phyloP scores from a whole-genome alignment of 2,329 filamentous ascomycete genomes.

The Pezicula carpinea region DNA sequence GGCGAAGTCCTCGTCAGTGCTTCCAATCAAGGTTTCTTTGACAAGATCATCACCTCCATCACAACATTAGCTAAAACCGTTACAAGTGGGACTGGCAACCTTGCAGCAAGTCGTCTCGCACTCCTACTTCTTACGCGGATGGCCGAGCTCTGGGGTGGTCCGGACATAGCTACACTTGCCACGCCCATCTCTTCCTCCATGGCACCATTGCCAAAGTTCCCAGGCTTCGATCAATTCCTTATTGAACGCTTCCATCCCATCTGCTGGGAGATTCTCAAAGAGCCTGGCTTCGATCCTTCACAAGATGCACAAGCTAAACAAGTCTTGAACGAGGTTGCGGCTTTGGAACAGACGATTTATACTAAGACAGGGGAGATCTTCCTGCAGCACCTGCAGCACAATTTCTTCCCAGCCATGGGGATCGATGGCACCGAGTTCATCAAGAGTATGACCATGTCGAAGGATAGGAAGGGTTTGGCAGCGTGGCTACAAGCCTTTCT shows the following conservation, averaged over 20 bases:
- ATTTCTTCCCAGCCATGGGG: conserved; percentile 61
- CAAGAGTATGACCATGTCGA: conserved; percentile 51
- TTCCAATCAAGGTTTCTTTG: conserved; percentile 85
- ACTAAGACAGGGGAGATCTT: conserved; percentile 83
- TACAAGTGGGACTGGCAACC: conserved; percentile 51
- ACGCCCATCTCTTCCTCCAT: conserved; percentile 43
- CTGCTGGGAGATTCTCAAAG: conserved; percentile 83
- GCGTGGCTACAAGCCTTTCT: conserved; percentile 58
- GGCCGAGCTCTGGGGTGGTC: conserved; percentile 85
- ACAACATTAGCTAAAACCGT: conserved; percentile 79
- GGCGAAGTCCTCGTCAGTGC: conserved; percentile 85
- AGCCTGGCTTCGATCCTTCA: conserved; percentile 72
- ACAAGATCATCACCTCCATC: conserved; percentile 79
- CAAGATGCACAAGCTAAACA: conserved; percentile 82
- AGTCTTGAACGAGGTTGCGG: conserved; percentile 82
- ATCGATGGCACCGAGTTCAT: conserved; percentile 58
- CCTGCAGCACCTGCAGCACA: conserved; percentile 60
- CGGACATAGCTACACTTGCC: conserved; percentile 61
- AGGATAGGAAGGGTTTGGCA: conserved; percentile 57
- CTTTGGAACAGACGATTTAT: conserved; percentile 84
- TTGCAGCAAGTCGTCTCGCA: conserved; percentile 62
- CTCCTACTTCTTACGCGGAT: conserved; percentile 81
- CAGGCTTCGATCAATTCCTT: conserved; percentile 89
- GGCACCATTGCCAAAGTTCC: conserved; percentile 56
- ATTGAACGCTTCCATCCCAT: conserved; percentile 83